These are phyloP conservation scores for Lecanicillium sp. DNA, from an alignment of 2,329 filamentous ascomycete genomes.

Conservation along the genomic window DNA sequence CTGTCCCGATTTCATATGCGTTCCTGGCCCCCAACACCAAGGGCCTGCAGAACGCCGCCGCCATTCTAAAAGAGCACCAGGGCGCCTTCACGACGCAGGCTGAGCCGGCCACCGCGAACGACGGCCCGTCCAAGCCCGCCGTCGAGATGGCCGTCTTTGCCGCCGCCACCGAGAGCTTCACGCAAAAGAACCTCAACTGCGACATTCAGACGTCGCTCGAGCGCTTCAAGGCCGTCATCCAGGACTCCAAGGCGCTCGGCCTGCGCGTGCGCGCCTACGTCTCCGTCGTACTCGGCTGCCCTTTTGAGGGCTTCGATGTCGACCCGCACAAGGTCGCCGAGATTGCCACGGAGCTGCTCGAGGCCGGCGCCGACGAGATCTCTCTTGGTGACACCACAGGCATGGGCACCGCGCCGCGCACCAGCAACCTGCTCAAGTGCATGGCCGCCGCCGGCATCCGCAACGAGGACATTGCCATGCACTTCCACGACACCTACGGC, in stretches of 20 bases:
- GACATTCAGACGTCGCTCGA: constrained; percentile 65
- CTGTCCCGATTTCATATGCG: constrained; percentile 59
- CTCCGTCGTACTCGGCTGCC: constrained; percentile 73
- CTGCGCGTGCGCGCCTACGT: constrained; percentile 72
- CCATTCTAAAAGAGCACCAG: constrained; percentile 44
- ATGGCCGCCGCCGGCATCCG: constrained; percentile 60
- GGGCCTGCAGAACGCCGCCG: constrained; percentile 57
- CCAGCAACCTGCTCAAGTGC: constrained; percentile 55
- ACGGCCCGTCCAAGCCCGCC: constrained; percentile 35
- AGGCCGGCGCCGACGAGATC: constrained; percentile 87
- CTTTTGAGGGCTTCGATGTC: constrained; percentile 62
- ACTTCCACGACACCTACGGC: constrained; percentile 86
- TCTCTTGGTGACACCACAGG: constrained; percentile 86
- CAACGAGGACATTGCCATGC: constrained; percentile 65
- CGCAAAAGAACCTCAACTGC: constrained; percentile 76
- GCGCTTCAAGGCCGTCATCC: constrained; percentile 63
- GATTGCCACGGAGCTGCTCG: constrained; percentile 62
- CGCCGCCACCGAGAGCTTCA: constrained; percentile 74
- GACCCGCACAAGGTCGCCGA: constrained; percentile 56
- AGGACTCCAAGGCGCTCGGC: constrained; percentile 54
- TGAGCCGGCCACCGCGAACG: constrained; percentile 28
- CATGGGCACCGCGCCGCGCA: constrained; percentile 74
- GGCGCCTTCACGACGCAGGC: constrained; percentile 42
- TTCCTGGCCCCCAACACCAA: constrained; percentile 74
- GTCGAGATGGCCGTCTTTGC: constrained; percentile 76